These are phyloP conservation scores for Lathyrus tuberosus DNA, from an alignment of 306 rosid genomes.

Conservation along the genomic window DNA sequence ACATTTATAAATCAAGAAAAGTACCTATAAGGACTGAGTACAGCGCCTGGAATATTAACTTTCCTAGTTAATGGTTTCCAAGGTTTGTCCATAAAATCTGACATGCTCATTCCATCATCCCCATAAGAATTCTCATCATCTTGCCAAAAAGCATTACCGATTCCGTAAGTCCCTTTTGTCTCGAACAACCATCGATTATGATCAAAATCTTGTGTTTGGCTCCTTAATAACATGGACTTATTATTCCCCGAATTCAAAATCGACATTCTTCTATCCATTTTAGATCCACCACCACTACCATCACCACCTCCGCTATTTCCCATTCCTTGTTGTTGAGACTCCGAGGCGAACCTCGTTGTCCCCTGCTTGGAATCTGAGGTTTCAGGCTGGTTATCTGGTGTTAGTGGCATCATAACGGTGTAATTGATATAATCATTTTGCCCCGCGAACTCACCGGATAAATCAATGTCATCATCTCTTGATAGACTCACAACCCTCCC, in stretches of 20 bases:
- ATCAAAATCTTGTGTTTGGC: conserved; percentile 83
- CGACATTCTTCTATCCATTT: conserved; percentile 69
- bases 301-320: neutral
- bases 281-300: conserved; percentile 38
- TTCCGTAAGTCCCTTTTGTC: conserved; percentile 78
- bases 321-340: conserved; percentile 19
- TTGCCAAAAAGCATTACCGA: conserved; percentile 83
- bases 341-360: conserved; percentile 15
- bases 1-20: neutral
- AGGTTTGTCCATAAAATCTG: conserved; percentile 84
- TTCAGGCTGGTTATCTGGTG: conserved; percentile 82
- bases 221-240: conserved; percentile 75
- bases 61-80: conserved; percentile 89
- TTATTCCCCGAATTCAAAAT: conserved; percentile 57
- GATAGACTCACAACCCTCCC: conserved; percentile 68
- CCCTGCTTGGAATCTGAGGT: conserved; percentile 50
- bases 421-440: conserved; percentile 72
- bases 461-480: conserved; percentile 65
- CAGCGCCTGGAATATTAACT: conserved; percentile 51
- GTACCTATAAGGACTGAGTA: conserved; percentile 88
- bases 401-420: conserved; percentile 86
- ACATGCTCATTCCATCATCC: conserved; percentile 56
- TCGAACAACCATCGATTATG: conserved; percentile 89
- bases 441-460: conserved; percentile 55
- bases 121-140: conserved; percentile 55